These are phyloP conservation scores for Leccinum sublutescens DNA, from an alignment of 768 basidiomycete genomes.

Conservation along the genomic window DNA sequence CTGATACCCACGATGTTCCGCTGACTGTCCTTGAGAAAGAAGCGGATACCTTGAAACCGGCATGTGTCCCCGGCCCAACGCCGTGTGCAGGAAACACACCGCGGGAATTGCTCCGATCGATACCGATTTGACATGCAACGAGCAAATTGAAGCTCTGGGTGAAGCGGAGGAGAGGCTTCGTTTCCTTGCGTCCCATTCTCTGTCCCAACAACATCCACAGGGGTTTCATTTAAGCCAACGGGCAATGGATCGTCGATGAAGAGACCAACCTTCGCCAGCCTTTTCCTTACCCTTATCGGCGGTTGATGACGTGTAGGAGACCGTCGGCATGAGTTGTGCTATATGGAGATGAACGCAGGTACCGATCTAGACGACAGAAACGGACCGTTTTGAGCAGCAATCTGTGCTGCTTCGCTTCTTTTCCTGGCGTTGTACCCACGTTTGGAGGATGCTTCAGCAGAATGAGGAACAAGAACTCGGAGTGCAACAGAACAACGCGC, in stretches of 20 bases:
- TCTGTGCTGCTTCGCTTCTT: conserved; percentile 66
- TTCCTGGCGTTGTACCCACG: conserved; percentile 73
- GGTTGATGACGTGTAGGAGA: conserved; percentile 40
- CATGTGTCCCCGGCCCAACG: conserved; percentile 89
- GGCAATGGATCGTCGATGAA: background rate
- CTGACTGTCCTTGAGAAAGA: conserved; percentile 63
- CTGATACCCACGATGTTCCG: conserved; percentile 62
- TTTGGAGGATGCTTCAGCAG: conserved; percentile 43
- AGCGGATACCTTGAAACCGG: conserved; percentile 82
- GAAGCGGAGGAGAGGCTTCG: conserved; percentile 36
- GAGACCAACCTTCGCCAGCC: conserved; percentile 37
- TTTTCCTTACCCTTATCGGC: conserved; percentile 48
- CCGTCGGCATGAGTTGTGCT: conserved; percentile 47
- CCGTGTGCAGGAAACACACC: conserved; percentile 80
- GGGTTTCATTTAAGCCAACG: conserved; percentile 15
- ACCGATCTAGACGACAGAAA: conserved; percentile 10
- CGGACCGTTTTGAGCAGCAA: conserved; percentile 63
- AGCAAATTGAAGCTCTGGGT: conserved; percentile 72
- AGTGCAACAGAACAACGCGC: conserved; percentile 11
- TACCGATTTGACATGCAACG: conserved; percentile 86
- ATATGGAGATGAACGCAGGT: conserved; percentile 16
- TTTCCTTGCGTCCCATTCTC: conserved; percentile 30
- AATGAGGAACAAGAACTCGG: conserved; percentile 11
- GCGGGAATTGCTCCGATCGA: conserved; percentile 67
- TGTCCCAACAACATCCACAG: conserved; percentile 31